Evolutionary conservation across 2,329 filamentous ascomycete genomes (phyloP), one percentile per base, ranked within the genome.

Genomic region (Penicillium sp.): DNA sequence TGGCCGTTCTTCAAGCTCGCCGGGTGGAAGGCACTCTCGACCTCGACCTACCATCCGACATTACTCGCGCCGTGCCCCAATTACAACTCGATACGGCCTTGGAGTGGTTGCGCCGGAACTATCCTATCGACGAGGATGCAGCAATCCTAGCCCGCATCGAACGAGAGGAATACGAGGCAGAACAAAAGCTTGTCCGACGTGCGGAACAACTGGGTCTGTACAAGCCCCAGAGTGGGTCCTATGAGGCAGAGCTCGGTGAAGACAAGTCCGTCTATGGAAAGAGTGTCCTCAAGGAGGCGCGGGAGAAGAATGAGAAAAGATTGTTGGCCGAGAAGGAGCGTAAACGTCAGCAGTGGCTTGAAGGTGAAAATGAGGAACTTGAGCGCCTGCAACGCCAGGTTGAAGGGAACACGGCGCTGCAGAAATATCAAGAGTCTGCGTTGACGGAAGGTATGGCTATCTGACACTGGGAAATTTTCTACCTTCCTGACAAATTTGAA

Each of bases 331-430:
- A 82, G 60, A 80, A 85, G 72, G 78, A 82, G 64, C 68, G 72
- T 45, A 80, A 84, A 67, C 83, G 83, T 44, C 79, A 79, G 50
- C 75, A 79, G 58, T 87, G 85, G 84, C 78, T 85, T 30, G 73
- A 78, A 10, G 81, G 81, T n/a, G 85, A 86, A 65, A 78, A 80
- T 33, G 72, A 75, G 62, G 74, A 80, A 40, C 69, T 68, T 13
- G 77, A 78, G 60, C 72, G 68, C 49, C 24, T 77, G 42, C 67
- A 70, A 61, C 72, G 65, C 19, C 71, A 74, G 55, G 57, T 76
- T 19, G 70, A 73, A 56, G 72, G 69, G 56, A 78, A 75, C 59
- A 79, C 72, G 37, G 68, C 73, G 26, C 61, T 80, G 56, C 74
- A 77, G 62, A 73, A 74, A 53, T 77, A 73, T 55, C 71, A 78